phyloP scores from a whole-genome alignment of 805 yeast genomes.

The Jamesozyma gamospora region DNA sequence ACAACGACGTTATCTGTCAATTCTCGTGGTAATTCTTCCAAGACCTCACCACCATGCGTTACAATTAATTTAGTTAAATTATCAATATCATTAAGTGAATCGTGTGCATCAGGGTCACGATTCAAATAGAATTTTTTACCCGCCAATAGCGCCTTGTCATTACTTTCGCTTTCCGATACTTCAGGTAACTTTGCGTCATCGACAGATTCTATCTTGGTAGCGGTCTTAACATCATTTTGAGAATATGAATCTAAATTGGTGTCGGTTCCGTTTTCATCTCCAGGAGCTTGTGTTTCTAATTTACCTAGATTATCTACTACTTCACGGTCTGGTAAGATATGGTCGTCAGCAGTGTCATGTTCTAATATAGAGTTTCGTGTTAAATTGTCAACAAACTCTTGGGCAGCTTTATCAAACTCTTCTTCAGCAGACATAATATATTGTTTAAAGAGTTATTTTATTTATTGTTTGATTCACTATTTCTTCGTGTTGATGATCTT shows the following conservation, averaged over 20 bases:
- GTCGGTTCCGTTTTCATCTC: not conserved
- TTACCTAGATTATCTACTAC: not conserved
- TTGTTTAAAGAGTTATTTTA: too few relatives aligned
- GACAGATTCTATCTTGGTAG: not conserved
- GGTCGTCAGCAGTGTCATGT: not conserved
- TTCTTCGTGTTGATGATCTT: too few relatives aligned
- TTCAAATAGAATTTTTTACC: constrained; percentile 18
- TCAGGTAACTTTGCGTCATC: not conserved
- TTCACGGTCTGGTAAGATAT: not conserved
- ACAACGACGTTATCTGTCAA: constrained; percentile 13
- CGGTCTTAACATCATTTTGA: not conserved
- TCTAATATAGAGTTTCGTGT: constrained; percentile 1
- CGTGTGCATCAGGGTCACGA: constrained; percentile 18
- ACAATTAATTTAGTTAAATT: constrained; percentile 13
- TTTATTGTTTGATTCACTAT: too few relatives aligned
- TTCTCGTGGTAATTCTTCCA: constrained; percentile 14
- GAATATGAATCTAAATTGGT: not conserved
- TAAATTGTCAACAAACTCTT: constrained; percentile 3
- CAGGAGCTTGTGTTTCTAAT: not conserved
- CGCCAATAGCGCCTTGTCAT: constrained; percentile 2
- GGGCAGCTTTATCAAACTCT: constrained; percentile 1
- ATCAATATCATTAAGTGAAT: constrained; percentile 15
- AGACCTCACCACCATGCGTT: constrained; percentile 19
- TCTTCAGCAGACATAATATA: constrained; percentile 1
- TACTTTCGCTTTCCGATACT: not conserved